phyloP scores from a whole-genome alignment of 2,329 filamentous ascomycete species.

The Acephala macrosclerotiorum region DNA sequence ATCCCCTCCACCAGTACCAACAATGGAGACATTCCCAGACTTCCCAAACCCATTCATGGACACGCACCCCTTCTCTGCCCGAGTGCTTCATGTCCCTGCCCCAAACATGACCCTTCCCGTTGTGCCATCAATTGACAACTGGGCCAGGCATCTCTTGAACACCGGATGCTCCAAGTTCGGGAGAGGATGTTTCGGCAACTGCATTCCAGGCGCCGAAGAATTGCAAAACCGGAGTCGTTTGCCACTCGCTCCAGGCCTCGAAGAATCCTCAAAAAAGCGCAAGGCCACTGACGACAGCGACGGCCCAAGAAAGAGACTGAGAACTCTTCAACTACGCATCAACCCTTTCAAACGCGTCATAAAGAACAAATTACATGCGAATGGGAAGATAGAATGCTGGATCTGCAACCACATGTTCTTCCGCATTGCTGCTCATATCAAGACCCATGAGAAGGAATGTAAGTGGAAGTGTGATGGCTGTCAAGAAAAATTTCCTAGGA shows the following conservation, averaged over 20 bases:
- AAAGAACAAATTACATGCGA: not conserved
- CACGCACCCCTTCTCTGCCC: not conserved
- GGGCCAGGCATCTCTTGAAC: not conserved
- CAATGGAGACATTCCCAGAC: not conserved
- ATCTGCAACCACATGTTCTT: not conserved
- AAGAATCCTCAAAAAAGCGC: not conserved
- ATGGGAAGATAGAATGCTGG: not conserved
- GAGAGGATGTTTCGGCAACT: not conserved
- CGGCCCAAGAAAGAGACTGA: not conserved
- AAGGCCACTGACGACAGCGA: not conserved
- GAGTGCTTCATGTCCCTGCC: not conserved
- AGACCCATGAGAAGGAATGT: not conserved
- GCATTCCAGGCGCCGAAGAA: not conserved
- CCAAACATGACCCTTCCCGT: no score
- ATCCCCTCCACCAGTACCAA: not conserved
- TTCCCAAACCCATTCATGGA: slow-evolving; percentile 8
- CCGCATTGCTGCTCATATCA: not conserved
- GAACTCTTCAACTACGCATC: not conserved
- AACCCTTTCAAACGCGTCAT: not conserved
- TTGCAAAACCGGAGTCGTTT: not conserved
- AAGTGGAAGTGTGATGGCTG: not conserved
- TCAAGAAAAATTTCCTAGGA: not conserved
- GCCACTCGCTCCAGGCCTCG: not conserved
- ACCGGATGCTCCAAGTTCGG: not conserved
- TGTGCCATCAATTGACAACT: not conserved